These are phyloP conservation scores for Curvularia spicifera DNA, from an alignment of 2,329 filamentous ascomycete genomes.

Conservation along the genomic window DNA sequence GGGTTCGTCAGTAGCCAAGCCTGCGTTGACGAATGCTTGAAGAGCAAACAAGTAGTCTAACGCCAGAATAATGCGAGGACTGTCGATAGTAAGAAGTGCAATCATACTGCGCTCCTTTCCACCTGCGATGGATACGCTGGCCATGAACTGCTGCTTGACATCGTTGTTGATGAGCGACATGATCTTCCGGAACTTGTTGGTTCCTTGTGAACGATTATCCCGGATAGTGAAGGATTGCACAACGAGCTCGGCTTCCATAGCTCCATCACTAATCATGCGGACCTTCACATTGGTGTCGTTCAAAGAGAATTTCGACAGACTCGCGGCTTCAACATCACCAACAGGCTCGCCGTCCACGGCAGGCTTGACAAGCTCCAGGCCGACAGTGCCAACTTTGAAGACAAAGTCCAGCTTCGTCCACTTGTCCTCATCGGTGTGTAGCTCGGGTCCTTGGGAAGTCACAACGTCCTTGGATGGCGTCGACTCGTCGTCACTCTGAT, in stretches of 20 bases:
- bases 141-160: conserved; percentile 96
- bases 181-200: conserved; percentile 96
- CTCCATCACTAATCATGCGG: conserved; percentile 89
- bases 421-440: conserved; percentile 69
- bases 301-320: conserved; percentile 90
- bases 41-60: conserved; percentile 94
- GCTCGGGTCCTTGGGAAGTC: conserved; percentile 65
- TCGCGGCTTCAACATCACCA: conserved; percentile 77
- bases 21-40: conserved; percentile 79
- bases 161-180: conserved; percentile 97
- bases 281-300: conserved; percentile 92
- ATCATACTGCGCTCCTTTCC: conserved; percentile 82
- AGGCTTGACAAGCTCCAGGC: conserved; percentile 83
- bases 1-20: conserved; percentile 62
- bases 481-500: conserved; percentile 43
- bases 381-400: conserved; percentile 87
- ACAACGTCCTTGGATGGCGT: conserved; percentile 58
- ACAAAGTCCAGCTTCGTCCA: conserved; percentile 95
- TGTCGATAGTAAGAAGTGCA: conserved; percentile 91
- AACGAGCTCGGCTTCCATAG: conserved; percentile 88
- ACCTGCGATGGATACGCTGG: conserved; percentile 89
- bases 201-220: conserved; percentile 85
- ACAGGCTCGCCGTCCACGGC: conserved; percentile 74
- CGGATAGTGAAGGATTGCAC: conserved; percentile 94
- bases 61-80: conserved; percentile 91